phyloP scores from a whole-genome alignment of 495 filamentous ascomycete species.

The Trichocladium antarcticum region DNA sequence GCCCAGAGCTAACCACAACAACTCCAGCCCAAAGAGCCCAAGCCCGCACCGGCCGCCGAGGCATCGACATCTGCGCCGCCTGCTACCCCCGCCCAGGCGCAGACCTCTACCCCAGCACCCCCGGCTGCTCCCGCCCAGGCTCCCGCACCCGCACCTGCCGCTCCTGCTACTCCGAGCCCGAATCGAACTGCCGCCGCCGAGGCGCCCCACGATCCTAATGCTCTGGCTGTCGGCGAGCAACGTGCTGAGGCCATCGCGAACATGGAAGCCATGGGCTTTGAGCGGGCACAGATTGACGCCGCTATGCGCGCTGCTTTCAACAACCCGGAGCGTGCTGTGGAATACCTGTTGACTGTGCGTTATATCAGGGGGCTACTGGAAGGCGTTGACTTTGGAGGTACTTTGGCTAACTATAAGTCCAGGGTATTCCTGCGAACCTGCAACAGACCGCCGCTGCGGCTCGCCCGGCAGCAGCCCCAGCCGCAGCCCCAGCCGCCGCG shows the following conservation, averaged over 20 bases:
- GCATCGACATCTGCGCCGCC: conserved; percentile 44
- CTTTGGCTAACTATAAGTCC: conserved; percentile 11
- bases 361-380: neutral
- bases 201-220: conserved; percentile 44
- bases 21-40: conserved; percentile 15
- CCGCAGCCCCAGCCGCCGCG: conserved; percentile 41
- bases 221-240: conserved; percentile 71
- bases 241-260: conserved; percentile 78
- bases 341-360: conserved; percentile 82
- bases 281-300: conserved; percentile 70
- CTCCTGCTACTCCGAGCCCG: conserved; percentile 57
- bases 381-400: neutral
- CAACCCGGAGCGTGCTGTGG: conserved; percentile 94
- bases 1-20: conserved; percentile 18
- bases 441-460: conserved; percentile 34
- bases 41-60: conserved; percentile 44
- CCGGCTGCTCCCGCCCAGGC: conserved; percentile 47
- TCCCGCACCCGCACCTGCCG: conserved; percentile 48
- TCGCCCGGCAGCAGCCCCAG: too few species aligned
- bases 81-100: conserved; percentile 58
- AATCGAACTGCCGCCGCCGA: conserved; percentile 34
- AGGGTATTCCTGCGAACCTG: conserved; percentile 86
- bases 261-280: conserved; percentile 96
- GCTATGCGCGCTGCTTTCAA: conserved; percentile 93
- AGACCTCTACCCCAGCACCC: conserved; percentile 46